Evolutionary conservation across 768 basidiomycete genomes (phyloP), one percentile per base, ranked within the genome.

Genomic region (Mycena polygramma): DNA sequence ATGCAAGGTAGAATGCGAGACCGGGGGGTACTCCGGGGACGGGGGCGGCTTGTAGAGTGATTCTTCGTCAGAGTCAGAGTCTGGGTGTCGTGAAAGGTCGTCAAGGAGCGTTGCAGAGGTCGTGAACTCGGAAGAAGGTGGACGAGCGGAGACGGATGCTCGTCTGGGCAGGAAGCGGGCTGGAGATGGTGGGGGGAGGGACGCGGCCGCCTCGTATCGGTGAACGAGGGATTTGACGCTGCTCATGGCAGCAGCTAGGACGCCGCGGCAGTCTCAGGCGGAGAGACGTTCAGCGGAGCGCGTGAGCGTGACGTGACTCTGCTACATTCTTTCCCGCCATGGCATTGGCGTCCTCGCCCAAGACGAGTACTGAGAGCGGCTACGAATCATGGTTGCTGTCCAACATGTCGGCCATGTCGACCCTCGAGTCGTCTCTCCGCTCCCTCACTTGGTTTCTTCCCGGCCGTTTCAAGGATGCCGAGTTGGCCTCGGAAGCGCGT

Each of bases 391-490:
- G 96, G 76, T 86, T 98, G 69, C 83, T 98, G 67, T 87, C 91
- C 65, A 98, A 98, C 81, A 90, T 94, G 26, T 90, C 92, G 2
- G 91, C 94, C 24, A 94, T 98, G 59, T 91, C 93, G 22, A 89
- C 91, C n/a, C 82, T 98, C 74, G 97, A 99, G 81, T 95, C 93
- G 20, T 90, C 93, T 35, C 81, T 99, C 72, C 87, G 95, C 73
- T 96, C 95, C 46, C 82, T 98, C 67, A 96, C 96, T 54, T 99
- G 97, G 96, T 91, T 99, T 75, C 83, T 99, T 52, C 97, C 97
- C 52, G 97, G 97, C 69, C 89, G 96, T 73, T 98, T 99, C 88
- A 96, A 95, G 81, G 97, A 98, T 86, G 96, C 96, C 54, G 97
- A 98, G 80, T 84, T 99, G 58, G 96, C 94, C 69, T 96, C 95